phyloP scores from a whole-genome alignment of 371 early-diverging fungal species.

The Lichtheimia hyalospora region DNA sequence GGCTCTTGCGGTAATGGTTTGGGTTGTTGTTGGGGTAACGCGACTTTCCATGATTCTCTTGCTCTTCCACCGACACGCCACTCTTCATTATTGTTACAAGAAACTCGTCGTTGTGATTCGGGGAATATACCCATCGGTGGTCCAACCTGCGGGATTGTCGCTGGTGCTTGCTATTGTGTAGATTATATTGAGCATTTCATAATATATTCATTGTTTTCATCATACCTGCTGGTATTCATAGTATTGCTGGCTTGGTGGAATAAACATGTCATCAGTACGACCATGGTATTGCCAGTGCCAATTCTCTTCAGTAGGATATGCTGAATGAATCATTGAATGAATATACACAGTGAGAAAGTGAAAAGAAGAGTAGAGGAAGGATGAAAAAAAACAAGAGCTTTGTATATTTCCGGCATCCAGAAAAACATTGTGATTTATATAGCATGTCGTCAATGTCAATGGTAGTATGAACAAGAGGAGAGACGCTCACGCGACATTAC shows the following conservation, averaged over 20 bases:
- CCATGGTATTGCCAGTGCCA: neutral
- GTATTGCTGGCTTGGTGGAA: neutral
- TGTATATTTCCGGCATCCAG: constrained; percentile 1
- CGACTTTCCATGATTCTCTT: constrained; percentile 4
- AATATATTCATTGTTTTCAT: neutral
- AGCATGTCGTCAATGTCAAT: neutral
- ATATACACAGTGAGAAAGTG: neutral
- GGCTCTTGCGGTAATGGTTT: constrained; percentile 31
- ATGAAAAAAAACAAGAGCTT: neutral
- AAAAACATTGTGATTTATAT: constrained; percentile 2
- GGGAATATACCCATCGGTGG: neutral
- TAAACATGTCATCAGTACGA: neutral
- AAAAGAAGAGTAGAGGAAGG: neutral
- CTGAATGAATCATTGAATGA: neutral
- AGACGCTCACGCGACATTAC: too few relatives aligned
- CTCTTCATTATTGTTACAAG: constrained; percentile 1
- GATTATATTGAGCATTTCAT: neutral
- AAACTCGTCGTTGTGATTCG: neutral
- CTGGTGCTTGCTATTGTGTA: neutral
- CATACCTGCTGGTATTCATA: neutral
- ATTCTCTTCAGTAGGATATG: neutral
- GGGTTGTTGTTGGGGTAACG: neutral
- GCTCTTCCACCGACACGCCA: constrained; percentile 1
- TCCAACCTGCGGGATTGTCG: neutral
- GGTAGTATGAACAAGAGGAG: too few relatives aligned